Conservation (phyloP, 2,329 filamentous ascomycete species). For the Apiospora phragmitis region DNA sequence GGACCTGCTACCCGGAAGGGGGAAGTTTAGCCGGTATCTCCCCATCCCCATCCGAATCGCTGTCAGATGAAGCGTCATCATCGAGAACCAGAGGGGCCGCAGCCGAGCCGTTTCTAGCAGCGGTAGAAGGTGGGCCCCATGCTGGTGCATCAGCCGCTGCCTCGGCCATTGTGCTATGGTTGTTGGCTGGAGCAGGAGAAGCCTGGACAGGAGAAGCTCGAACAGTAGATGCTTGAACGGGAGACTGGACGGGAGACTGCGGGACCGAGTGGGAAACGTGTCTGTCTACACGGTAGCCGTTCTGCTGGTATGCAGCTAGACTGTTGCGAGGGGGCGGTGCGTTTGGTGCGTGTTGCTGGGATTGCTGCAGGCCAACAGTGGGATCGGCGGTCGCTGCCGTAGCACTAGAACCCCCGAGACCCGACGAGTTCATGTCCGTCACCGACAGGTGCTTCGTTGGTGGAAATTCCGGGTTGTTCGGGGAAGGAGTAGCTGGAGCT, state of each 20-base stretch:
- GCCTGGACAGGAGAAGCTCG: background rate
- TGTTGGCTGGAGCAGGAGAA: background rate
- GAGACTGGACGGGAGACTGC: background rate
- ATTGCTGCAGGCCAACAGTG: slow-evolving; percentile 16
- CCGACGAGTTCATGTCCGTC: slow-evolving; percentile 26
- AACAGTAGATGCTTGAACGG: background rate
- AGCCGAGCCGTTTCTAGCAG: slow-evolving; percentile 22
- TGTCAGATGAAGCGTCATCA: slow-evolving; percentile 20
- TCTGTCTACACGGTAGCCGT: slow-evolving; percentile 32
- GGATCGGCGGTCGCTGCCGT: slow-evolving; percentile 27
- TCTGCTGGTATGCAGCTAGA: slow-evolving; percentile 28
- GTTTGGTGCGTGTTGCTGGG: slow-evolving; percentile 8
- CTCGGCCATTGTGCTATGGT: background rate
- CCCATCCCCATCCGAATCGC: slow-evolving; percentile 22
- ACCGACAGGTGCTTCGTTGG: slow-evolving; percentile 25
- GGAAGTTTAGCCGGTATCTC: slow-evolving; percentile 31
- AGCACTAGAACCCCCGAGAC: slow-evolving; percentile 27
- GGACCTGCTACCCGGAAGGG: slow-evolving; percentile 12
- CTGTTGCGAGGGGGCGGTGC: slow-evolving; percentile 19
- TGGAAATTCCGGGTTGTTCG: slow-evolving; percentile 7
- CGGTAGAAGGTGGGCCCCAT: background rate
- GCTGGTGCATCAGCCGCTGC: background rate
- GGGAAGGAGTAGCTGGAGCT: background rate
- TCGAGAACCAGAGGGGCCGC: slow-evolving; percentile 27
- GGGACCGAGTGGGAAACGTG: slow-evolving; percentile 18